Evolutionary conservation across 192 early-diverging fungal genomes (phyloP).

Genomic region (Pecoramyces ruminantium): DNA sequence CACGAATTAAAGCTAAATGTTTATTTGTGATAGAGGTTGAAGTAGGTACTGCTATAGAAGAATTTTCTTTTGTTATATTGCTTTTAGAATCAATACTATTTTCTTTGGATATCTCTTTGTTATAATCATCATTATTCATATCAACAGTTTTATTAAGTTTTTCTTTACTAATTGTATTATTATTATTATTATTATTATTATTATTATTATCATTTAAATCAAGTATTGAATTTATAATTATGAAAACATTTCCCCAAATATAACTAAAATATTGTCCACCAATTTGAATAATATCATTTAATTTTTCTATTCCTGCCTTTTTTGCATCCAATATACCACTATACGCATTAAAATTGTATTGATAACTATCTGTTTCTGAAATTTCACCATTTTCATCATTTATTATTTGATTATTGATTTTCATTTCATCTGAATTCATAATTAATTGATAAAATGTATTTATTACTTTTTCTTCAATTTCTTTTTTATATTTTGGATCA

Average conservation of each 20-base stretch:
- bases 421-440: neutral
- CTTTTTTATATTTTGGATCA: neutral
- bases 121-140: neutral
- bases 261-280: neutral
- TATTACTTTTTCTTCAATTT: neutral
- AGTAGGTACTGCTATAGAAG: neutral
- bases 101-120: neutral
- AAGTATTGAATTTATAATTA: neutral
- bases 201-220: neutral
- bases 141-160: neutral
- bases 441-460: neutral
- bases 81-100: neutral
- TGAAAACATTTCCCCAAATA: neutral
- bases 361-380: neutral
- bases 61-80: neutral
- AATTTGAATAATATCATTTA: neutral
- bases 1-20: constrained; percentile 29
- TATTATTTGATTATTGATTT: neutral
- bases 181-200: no score
- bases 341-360: neutral
- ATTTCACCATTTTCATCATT: neutral
- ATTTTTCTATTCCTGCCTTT: neutral
- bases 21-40: neutral
- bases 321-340: neutral
- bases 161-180: neutral